Base-by-base conservation (phyloP, 345 rosid genomes). In the Acer saccharum region DNA sequence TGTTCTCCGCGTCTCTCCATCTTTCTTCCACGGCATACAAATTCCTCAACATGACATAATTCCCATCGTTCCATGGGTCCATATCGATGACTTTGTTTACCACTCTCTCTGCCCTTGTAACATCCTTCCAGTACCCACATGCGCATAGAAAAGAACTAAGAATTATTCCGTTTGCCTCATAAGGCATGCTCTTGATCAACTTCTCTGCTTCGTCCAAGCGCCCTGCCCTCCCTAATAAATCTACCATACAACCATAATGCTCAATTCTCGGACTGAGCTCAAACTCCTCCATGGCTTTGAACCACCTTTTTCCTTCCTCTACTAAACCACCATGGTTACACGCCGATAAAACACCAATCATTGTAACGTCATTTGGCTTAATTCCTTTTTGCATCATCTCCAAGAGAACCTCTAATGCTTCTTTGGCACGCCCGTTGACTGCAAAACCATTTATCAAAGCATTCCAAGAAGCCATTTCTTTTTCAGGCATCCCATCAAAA, bases 241-340 rank as follows among this genome's bases (percentile, higher is more conserved):
- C 94, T 68, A 88, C 79, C 88, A 92, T 73, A 78, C 97, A 92
- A 20, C 98, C 97, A 65, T 90, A 90, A 62, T 92, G 95, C 84
- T 89, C 97, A 68, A 89, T 85, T 81, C 76, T 88, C 4, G 87
- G 88, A 62, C 43, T 81, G 52, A 94, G 76, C 23, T 87, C 86
- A 71, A 89, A 83, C 18, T 74, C 82, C 43, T 72, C 77, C 91
- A 94, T 90, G 67, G 80, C 87, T 70, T 77, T 72, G 80, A 94
- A 88, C 97, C 89, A 88, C 65, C 72, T 85, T 86, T 83, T 92
- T 72, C 97, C 97, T 86, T 92, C 95, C 68, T 85, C 87, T 46
- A 90, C 84, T 39, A 92, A 78, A 69, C 98, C 98, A 4, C 90
- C 89, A 65, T 94, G 98, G 84, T 85, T 89, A 78, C 98, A 92